Evolutionary conservation across 352 stramenopile genomes (phyloP).

Genomic region (Peronosclerospora sorghi): DNA sequence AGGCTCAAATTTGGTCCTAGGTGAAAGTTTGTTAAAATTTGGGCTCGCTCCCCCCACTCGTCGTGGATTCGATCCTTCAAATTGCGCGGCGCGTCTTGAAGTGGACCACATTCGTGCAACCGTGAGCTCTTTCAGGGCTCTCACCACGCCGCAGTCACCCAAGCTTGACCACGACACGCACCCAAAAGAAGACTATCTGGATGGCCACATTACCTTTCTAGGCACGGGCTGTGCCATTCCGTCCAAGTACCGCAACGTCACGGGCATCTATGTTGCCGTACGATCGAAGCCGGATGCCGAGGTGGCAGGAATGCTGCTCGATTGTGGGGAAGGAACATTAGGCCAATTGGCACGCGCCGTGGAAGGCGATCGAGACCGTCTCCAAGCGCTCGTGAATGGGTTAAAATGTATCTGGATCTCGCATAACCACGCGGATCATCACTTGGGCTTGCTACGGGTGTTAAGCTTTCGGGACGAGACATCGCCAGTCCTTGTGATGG

Average conservation of each 20-base stretch:
- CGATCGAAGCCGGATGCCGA: conserved; percentile 1
- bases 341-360: conserved; percentile 84
- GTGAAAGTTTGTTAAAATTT: conserved; percentile 69
- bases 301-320: conserved; percentile 80
- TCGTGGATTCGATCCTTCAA: conserved; percentile 46
- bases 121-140: conserved; percentile 10
- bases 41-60: conserved; percentile 40
- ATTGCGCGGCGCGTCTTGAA: conserved; percentile 41
- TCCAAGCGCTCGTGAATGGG: conserved; percentile 45
- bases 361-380: conserved; percentile 22
- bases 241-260: conserved; percentile 98
- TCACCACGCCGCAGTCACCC: not conserved
- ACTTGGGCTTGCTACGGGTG: conserved; percentile 89
- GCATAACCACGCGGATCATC: conserved; percentile 96
- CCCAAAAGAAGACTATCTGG: conserved; percentile 13
- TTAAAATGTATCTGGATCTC: conserved; percentile 94
- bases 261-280: conserved; percentile 87
- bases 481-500: conserved; percentile 86
- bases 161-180: not conserved
- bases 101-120: conserved; percentile 32
- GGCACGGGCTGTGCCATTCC: conserved; percentile 95
- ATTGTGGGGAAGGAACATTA: conserved; percentile 94
- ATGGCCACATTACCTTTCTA: conserved; percentile 88
- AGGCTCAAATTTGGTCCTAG: conserved; percentile 29
- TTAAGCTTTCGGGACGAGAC: conserved; percentile 53